Percentiles rank a stretch among this genome's conserved stretches.
Conservation (phyloP, 1,284 basidiomycete species). For the Ceratobasidium sp. region DNA sequence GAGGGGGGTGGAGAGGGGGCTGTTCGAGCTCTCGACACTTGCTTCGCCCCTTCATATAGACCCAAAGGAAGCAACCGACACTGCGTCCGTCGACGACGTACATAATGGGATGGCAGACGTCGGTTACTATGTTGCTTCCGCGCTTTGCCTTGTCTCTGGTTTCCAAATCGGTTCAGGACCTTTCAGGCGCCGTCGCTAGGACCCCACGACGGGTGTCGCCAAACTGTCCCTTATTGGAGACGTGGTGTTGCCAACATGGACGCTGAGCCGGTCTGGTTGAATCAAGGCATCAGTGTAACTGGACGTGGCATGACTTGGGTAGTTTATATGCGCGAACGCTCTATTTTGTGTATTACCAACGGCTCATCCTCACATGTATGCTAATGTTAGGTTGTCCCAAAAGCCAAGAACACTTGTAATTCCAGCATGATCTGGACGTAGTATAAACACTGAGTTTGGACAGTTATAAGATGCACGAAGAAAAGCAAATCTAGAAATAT, state of each 20-base stretch:
- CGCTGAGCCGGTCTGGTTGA: not conserved
- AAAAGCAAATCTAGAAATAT: too few species aligned
- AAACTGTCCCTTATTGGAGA: not conserved
- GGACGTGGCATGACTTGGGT: not conserved
- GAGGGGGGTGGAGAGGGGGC: not conserved
- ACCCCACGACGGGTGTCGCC: constrained; percentile 22
- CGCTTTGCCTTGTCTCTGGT: constrained; percentile 1
- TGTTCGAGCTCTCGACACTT: not conserved
- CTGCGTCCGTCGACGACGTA: constrained; percentile 1
- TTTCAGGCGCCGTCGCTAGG: constrained; percentile 11
- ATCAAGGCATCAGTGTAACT: not conserved
- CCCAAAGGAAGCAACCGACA: not conserved
- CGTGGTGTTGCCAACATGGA: not conserved
- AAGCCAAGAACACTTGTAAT: too few species aligned
- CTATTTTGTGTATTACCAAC: too few species aligned
- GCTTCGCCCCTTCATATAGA: not conserved
- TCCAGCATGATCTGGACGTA: too few species aligned
- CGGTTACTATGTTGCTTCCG: constrained; percentile 5
- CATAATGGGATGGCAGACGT: not conserved
- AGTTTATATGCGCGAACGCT: not conserved
- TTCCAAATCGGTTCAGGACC: constrained; percentile 10
- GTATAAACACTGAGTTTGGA: too few species aligned
- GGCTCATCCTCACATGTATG: too few species aligned
- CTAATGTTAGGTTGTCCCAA: too few species aligned
- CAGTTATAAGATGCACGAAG: too few species aligned